phyloP scores from a whole-genome alignment of 805 yeast species.

The Torulaspora maleeae region DNA sequence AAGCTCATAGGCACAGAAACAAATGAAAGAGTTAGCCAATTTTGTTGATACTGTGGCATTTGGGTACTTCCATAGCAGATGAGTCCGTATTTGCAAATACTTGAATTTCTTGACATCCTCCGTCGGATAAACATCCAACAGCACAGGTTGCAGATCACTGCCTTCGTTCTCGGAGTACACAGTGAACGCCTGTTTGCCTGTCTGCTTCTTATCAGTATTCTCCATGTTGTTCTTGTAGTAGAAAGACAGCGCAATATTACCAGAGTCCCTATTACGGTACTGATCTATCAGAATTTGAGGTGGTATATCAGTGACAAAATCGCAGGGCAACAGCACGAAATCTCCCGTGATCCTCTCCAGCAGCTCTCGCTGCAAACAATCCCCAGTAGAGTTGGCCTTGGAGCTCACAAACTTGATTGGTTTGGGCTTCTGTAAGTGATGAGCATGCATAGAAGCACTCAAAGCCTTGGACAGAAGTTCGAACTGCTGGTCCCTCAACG shows the following conservation, averaged over 20 bases:
- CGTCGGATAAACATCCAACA: conserved; percentile 69
- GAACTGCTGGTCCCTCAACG: conserved; percentile 37
- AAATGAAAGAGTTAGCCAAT: conserved; percentile 68
- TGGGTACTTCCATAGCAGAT: conserved; percentile 86
- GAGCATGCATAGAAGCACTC: conserved; percentile 24
- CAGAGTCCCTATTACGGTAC: conserved; percentile 64
- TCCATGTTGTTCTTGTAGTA: conserved; percentile 72
- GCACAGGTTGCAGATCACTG: conserved; percentile 34
- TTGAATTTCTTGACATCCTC: conserved; percentile 68
- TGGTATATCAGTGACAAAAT: conserved; percentile 86
- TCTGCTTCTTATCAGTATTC: conserved; percentile 70
- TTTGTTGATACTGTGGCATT: conserved; percentile 70
- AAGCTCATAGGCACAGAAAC: conserved; percentile 54
- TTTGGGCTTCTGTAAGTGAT: conserved; percentile 33
- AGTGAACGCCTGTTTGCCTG: conserved; percentile 55
- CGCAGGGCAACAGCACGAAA: conserved; percentile 88
- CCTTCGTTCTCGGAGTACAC: conserved; percentile 51
- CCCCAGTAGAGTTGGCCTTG: conserved; percentile 58
- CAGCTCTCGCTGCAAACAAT: conserved; percentile 46
- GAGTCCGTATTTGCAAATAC: conserved; percentile 71
- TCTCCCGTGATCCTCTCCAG: conserved; percentile 43
- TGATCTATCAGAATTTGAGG: conserved; percentile 84
- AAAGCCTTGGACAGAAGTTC: conserved; percentile 25
- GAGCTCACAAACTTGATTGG: conserved; percentile 42
- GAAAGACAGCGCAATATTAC: conserved; percentile 70